Conservation (phyloP, 2,329 filamentous ascomycete species). For the Knufia fluminis region DNA sequence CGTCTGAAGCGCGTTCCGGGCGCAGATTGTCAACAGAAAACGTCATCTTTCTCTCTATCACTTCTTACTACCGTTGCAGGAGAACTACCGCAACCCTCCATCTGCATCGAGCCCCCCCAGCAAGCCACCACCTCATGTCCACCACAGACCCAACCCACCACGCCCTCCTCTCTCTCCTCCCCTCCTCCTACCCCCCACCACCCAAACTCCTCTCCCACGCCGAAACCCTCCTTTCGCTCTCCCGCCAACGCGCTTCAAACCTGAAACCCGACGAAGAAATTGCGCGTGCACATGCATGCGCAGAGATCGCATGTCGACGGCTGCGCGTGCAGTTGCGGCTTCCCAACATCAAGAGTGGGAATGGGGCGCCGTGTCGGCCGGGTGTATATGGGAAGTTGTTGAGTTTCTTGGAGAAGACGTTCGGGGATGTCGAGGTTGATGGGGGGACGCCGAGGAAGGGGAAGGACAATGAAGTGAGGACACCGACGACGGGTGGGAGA, state of each 20-base stretch:
- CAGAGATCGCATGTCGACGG: constrained; percentile 80
- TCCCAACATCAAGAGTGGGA: constrained; percentile 55
- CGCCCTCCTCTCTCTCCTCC: constrained; percentile 64
- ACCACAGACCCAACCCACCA: constrained; percentile 53
- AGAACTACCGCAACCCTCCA: background rate
- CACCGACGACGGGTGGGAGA: constrained; percentile 15
- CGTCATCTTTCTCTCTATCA: background rate
- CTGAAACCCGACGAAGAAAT: constrained; percentile 82
- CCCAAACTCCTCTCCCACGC: constrained; percentile 60
- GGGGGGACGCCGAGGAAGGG: constrained; percentile 25
- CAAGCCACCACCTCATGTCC: background rate
- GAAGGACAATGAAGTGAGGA: constrained; percentile 8
- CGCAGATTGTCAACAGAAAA: background rate
- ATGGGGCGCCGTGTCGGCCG: constrained; percentile 68
- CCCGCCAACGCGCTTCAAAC: constrained; percentile 63
- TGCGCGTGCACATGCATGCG: constrained; percentile 73
- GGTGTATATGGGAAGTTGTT: constrained; percentile 78
- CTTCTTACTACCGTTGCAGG: background rate
- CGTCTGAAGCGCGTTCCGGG: background rate
- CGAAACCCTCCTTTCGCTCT: constrained; percentile 67
- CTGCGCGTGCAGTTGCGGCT: constrained; percentile 68
- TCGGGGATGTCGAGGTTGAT: constrained; percentile 42
- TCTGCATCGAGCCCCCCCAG: background rate
- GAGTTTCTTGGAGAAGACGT: constrained; percentile 63
- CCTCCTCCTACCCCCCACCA: constrained; percentile 47